phyloP scores from a whole-genome alignment of 169 alveolate genomes.

The Cryptosporidium meleagridis region DNA sequence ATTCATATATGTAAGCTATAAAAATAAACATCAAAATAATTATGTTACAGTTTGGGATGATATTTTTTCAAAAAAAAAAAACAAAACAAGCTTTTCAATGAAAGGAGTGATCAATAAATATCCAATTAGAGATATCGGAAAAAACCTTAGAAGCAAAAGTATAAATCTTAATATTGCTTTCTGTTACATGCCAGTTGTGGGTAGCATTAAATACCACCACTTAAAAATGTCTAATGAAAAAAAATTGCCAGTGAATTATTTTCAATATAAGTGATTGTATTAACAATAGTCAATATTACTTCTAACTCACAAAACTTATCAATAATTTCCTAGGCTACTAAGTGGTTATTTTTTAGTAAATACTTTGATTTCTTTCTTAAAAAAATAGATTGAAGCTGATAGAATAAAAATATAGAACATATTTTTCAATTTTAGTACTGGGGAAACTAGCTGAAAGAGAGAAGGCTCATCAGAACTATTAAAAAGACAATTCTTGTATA shows the following conservation, averaged over 20 bases:
- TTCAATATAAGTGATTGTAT: conserved; percentile 25
- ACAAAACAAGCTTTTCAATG: conserved; percentile 1
- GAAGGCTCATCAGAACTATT: background rate
- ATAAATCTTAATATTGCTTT: conserved; percentile 46
- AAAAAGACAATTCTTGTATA: conserved; percentile 51
- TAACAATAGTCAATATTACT: background rate
- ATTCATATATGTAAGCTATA: conserved; percentile 75
- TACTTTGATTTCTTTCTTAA: background rate
- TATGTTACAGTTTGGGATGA: conserved; percentile 77
- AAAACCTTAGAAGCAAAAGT: conserved; percentile 20
- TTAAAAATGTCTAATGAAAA: background rate
- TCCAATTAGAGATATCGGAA: conserved; percentile 56
- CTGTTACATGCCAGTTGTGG: conserved; percentile 71
- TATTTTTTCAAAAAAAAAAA: conserved; percentile 38
- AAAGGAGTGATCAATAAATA: conserved; percentile 55
- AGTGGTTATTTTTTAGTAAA: background rate
- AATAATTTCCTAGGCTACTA: background rate
- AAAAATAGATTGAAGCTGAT: background rate
- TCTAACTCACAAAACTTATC: background rate
- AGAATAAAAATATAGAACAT: background rate
- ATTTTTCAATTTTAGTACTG: background rate
- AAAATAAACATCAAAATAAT: conserved; percentile 71
- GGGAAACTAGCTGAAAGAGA: background rate
- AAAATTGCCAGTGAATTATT: conserved; percentile 30
- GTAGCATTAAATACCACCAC: conserved; percentile 35